Conservation (phyloP, 306 rosid species). For the Acacia acuminata region DNA sequence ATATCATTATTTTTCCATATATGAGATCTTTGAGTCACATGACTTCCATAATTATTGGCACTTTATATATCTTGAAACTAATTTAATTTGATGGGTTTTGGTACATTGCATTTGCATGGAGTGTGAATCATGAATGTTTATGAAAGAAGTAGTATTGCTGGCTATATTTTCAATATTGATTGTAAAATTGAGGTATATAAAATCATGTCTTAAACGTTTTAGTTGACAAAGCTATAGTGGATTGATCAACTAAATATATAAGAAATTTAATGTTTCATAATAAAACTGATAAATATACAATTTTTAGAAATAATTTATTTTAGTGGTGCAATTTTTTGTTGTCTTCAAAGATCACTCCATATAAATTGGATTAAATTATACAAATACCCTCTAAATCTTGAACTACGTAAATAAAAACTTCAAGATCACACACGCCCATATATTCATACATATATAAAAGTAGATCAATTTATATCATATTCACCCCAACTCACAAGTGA, state of each 20-base stretch:
- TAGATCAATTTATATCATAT: no score
- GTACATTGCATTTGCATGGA: background rate
- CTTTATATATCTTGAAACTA: background rate
- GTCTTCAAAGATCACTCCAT: no score
- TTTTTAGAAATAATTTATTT: no score
- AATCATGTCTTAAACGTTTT: background rate
- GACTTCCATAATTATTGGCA: constrained; percentile 23
- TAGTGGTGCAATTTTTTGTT: no score
- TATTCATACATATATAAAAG: no score
- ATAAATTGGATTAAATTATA: no score
- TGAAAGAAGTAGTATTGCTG: background rate
- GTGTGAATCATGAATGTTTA: background rate
- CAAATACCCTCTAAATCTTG: no score
- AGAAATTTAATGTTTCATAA: no score
- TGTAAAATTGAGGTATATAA: background rate
- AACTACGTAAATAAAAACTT: no score
- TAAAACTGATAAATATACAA: no score
- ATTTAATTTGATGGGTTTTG: background rate
- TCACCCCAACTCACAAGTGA: background rate
- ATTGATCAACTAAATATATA: background rate
- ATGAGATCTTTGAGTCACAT: constrained; percentile 18
- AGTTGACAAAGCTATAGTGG: background rate
- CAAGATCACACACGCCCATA: no score
- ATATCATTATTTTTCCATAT: background rate
- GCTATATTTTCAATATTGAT: no score